phyloP scores from a whole-genome alignment of 2,329 filamentous ascomycete species.

The Sarocladium strictum region DNA sequence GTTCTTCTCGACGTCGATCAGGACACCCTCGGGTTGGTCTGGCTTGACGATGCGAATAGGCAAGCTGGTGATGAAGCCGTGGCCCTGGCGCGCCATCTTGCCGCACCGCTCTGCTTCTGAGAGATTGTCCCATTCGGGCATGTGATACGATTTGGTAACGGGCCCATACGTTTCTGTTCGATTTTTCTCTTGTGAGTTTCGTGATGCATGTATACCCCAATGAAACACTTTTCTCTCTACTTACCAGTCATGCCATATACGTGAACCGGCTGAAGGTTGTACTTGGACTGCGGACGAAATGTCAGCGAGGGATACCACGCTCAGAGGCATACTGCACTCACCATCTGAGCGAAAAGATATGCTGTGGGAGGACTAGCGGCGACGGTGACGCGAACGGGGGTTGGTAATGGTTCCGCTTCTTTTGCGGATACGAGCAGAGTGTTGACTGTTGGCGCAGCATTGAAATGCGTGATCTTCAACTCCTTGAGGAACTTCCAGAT shows the following conservation, averaged over 20 bases:
- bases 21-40: constrained; percentile 57
- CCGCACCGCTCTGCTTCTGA: constrained; percentile 72
- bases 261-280: constrained; percentile 88
- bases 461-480: constrained; percentile 89
- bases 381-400: constrained; percentile 79
- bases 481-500: constrained; percentile 88
- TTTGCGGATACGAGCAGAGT: constrained; percentile 79
- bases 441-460: constrained; percentile 93
- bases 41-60: constrained; percentile 78
- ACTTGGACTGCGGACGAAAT: constrained; percentile 27
- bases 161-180: constrained; percentile 83
- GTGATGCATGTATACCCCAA: too few species aligned
- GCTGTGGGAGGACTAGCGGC: constrained; percentile 86
- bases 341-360: constrained; percentile 92
- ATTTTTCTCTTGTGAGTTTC: too few species aligned
- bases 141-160: constrained; percentile 86
- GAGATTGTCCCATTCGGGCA: constrained; percentile 78
- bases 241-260: constrained; percentile 71
- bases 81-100: constrained; percentile 89
- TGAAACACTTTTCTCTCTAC: background rate
- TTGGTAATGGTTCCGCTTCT: constrained; percentile 63
- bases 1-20: constrained; percentile 41
- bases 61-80: constrained; percentile 80
- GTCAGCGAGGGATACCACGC: background rate
- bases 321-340: constrained; percentile 20